These are phyloP conservation scores for Ascosphaera acerosa DNA, from an alignment of 2,329 filamentous ascomycete species.

Conservation along the genomic window DNA sequence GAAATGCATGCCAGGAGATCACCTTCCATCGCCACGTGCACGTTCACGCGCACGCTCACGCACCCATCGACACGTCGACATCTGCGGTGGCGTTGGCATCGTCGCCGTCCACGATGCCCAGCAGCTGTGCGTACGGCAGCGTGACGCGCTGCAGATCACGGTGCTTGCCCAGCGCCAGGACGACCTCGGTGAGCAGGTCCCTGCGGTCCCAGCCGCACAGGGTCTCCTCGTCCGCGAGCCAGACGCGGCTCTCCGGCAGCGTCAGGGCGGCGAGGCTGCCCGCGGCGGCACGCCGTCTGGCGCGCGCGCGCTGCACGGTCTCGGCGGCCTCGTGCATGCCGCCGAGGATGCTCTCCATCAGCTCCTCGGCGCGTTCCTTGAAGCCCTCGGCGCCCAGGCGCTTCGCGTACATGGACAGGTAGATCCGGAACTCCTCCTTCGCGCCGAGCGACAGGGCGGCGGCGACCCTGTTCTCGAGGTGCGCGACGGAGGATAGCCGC, in stretches of 20 bases:
- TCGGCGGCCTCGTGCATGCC: constrained; percentile 35
- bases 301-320: constrained; percentile 22
- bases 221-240: constrained; percentile 40
- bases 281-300: constrained; percentile 18
- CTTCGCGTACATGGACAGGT: constrained; percentile 96
- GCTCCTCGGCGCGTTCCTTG: constrained; percentile 72
- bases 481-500: constrained; percentile 70
- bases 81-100: constrained; percentile 6
- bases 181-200: constrained; percentile 69
- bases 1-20: too few relatives aligned
- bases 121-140: constrained; percentile 76
- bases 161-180: constrained; percentile 93
- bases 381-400: constrained; percentile 75
- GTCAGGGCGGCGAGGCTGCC: constrained; percentile 1
- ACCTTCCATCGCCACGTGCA: too few relatives aligned
- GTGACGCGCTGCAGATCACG: constrained; percentile 80
- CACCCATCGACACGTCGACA: constrained; percentile 13
- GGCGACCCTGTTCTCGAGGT: constrained; percentile 83
- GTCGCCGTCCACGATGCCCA: constrained; percentile 28
- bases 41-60: too few relatives aligned
- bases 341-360: constrained; percentile 58
- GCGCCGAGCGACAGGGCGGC: constrained; percentile 65
- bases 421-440: constrained; percentile 77
- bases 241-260: constrained; percentile 24
- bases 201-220: constrained; percentile 80